These are phyloP conservation scores for Pascua guehoae DNA, from an alignment of 1,284 basidiomycete genomes.

Conservation along the genomic window DNA sequence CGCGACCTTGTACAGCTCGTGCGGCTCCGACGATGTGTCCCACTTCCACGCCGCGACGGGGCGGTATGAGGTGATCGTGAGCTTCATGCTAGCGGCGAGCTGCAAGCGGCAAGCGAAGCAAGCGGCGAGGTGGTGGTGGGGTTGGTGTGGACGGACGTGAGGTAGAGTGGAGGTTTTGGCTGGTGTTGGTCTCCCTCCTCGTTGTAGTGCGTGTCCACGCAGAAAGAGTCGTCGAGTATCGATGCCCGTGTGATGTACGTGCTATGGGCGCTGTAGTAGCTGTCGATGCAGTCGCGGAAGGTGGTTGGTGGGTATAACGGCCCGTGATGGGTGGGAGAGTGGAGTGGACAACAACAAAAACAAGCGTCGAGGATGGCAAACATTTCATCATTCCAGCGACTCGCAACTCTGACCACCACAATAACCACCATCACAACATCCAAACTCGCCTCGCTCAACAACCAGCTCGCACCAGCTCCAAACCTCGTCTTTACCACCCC, in stretches of 20 bases:
- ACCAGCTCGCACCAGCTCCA: not conserved
- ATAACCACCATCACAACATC: not conserved
- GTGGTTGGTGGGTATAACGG: not conserved
- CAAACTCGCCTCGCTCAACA: no score
- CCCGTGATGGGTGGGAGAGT: not conserved
- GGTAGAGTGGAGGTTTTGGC: not conserved
- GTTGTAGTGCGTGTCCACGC: no score
- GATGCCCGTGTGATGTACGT: no score
- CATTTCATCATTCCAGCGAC: not conserved
- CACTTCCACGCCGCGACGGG: constrained; percentile 49
- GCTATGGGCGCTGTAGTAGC: not conserved
- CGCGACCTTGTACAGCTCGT: constrained; percentile 34
- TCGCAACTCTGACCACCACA: not conserved
- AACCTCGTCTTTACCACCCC: no score
- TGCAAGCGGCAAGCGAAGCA: not conserved
- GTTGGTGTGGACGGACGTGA: not conserved
- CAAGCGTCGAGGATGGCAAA: not conserved
- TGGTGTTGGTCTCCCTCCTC: no score
- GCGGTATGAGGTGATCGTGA: constrained; percentile 42
- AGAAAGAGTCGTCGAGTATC: no score
- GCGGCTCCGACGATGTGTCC: constrained; percentile 41
- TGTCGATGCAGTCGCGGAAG: not conserved
- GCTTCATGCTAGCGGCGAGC: constrained; percentile 36
- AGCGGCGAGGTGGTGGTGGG: not conserved
- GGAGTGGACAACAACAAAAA: constrained; percentile 4